Conservation (phyloP, 345 rosid genomes). For the Crucihimalaya himalaica region DNA sequence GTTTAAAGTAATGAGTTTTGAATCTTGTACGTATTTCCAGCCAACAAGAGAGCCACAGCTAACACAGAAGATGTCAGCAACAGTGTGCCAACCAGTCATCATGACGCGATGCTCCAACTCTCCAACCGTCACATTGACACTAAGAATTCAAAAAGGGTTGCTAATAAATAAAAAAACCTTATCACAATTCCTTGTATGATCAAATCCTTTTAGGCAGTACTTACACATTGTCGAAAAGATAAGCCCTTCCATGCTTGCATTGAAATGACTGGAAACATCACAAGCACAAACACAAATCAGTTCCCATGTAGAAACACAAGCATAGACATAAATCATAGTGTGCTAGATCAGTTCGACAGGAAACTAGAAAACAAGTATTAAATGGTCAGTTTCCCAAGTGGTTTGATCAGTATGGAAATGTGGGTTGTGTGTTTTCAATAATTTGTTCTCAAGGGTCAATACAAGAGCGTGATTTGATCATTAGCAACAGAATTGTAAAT, state of each 20-base stretch:
- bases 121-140: slow-evolving; percentile 68
- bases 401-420: not conserved
- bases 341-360: not conserved
- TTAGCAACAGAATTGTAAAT: not conserved
- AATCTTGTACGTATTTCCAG: slow-evolving; percentile 75
- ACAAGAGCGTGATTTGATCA: not conserved
- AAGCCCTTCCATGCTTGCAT: slow-evolving; percentile 75
- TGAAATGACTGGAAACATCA: slow-evolving; percentile 65
- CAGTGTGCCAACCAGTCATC: slow-evolving; percentile 82
- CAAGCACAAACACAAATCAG: slow-evolving; percentile 14
- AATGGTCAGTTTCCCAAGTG: not conserved
- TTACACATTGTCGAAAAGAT: slow-evolving; percentile 78
- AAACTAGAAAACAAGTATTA: not conserved
- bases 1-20: not conserved
- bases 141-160: slow-evolving; percentile 23
- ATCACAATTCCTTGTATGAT: not conserved
- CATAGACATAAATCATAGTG: not conserved
- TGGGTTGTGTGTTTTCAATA: slow-evolving; percentile 1
- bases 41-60: slow-evolving; percentile 80
- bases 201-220: slow-evolving; percentile 31
- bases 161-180: not conserved
- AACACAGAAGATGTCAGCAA: slow-evolving; percentile 80
- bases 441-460: not conserved
- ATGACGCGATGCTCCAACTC: slow-evolving; percentile 65
- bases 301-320: not conserved